A percentile compares a stretch with the other conserved stretches of the same genome.
Conservation (phyloP, 2,329 filamentous ascomycete species). For the Penicillium sp. region DNA sequence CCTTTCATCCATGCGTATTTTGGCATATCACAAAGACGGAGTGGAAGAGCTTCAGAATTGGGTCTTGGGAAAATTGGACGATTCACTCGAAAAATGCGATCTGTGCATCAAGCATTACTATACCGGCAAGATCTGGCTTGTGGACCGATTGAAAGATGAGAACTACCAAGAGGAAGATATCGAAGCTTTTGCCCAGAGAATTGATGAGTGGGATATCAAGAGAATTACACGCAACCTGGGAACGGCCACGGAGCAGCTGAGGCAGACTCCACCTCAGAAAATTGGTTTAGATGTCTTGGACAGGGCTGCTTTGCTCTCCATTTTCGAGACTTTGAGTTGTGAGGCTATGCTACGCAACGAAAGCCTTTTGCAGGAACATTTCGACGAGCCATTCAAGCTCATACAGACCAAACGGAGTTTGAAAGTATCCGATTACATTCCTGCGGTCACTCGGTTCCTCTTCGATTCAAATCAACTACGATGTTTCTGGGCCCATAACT, state of each 20-base stretch:
- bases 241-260: conserved; percentile 58
- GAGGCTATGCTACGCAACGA: conserved; percentile 69
- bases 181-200: conserved; percentile 54
- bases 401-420: conserved; percentile 78
- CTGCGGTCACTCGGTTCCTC: conserved; percentile 81
- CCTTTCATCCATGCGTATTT: conserved; percentile 67
- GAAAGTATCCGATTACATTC: conserved; percentile 72
- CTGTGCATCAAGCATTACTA: conserved; percentile 75
- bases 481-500: conserved; percentile 66
- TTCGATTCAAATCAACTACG: conserved; percentile 70
- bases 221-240: conserved; percentile 62
- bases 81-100: conserved; percentile 64
- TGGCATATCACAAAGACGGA: conserved; percentile 65
- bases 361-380: conserved; percentile 57
- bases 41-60: conserved; percentile 61
- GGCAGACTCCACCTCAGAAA: conserved; percentile 50
- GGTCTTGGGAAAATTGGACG: conserved; percentile 60
- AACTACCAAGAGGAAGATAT: conserved; percentile 51
- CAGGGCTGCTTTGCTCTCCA: conserved; percentile 68
- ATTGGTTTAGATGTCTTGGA: conserved; percentile 55
- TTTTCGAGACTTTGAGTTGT: conserved; percentile 88
- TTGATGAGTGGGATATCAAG: conserved; percentile 62
- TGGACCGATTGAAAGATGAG: conserved; percentile 66
- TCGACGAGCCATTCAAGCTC: conserved; percentile 80
- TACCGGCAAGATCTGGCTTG: conserved; percentile 63